These are phyloP conservation scores for Cyclotella sp. DNA, from an alignment of 108 stramenopile genomes.

Conservation along the genomic window DNA sequence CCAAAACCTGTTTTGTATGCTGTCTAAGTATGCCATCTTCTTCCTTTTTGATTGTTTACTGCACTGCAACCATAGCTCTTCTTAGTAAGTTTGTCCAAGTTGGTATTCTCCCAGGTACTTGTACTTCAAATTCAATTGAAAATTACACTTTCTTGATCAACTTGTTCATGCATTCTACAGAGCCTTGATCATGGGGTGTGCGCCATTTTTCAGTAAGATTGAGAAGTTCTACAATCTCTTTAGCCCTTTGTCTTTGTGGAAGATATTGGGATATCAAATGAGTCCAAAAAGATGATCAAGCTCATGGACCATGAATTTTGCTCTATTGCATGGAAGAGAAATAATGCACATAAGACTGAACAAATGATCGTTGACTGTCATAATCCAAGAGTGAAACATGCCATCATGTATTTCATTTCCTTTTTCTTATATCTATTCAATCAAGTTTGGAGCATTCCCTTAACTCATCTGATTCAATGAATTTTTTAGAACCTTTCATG, in stretches of 20 bases:
- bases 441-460: no score
- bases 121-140: background rate
- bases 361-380: background rate
- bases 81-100: constrained; percentile 22
- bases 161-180: constrained; percentile 13
- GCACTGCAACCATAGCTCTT: background rate
- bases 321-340: background rate
- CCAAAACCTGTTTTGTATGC: constrained; percentile 21
- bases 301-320: no score
- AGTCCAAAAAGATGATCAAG: no score
- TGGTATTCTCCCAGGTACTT: background rate
- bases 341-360: background rate
- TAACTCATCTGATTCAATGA: no score
- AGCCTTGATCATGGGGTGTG: constrained; percentile 29
- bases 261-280: background rate
- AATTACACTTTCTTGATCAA: constrained; percentile 15
- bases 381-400: no score
- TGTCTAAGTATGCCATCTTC: background rate
- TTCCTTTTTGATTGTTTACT: constrained; percentile 6
- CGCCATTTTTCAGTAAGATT: constrained; percentile 18
- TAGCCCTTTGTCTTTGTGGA: constrained; percentile 28
- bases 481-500: no score
- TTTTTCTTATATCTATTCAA: no score
- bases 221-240: no score
- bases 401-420: no score